These are phyloP conservation scores for Metschnikowia gruessii DNA, from an alignment of 805 yeast species.

Conservation along the genomic window DNA sequence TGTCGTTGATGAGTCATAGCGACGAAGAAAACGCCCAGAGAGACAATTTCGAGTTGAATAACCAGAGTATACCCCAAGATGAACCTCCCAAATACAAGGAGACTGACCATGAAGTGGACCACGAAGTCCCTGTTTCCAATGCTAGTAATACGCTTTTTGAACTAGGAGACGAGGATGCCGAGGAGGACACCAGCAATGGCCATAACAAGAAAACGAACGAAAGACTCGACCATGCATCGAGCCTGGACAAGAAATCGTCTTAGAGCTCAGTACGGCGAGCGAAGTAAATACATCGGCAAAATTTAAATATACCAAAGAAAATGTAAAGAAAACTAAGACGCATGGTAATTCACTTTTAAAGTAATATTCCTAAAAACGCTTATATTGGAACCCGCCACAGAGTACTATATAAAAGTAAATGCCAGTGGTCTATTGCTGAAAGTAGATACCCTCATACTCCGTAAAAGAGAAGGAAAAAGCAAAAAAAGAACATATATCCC, in stretches of 20 bases:
- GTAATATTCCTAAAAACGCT: too few relatives aligned
- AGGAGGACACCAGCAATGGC: slow-evolving; percentile 11
- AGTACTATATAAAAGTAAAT: too few relatives aligned
- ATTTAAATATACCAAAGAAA: background rate
- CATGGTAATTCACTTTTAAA: too few relatives aligned
- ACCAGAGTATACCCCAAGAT: slow-evolving; percentile 17
- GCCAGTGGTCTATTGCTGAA: too few relatives aligned
- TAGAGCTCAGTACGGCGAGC: background rate
- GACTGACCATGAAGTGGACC: slow-evolving; percentile 14
- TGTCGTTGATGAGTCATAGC: slow-evolving; percentile 50
- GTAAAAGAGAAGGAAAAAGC: too few relatives aligned
- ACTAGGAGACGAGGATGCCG: slow-evolving; percentile 37
- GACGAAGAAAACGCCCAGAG: slow-evolving; percentile 33
- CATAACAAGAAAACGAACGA: slow-evolving; percentile 3
- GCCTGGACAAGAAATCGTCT: slow-evolving; percentile 6
- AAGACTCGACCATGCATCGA: background rate
- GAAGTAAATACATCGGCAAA: background rate
- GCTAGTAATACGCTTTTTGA: slow-evolving; percentile 39
- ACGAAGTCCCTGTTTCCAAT: slow-evolving; percentile 11
- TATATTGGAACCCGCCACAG: too few relatives aligned
- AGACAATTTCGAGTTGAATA: slow-evolving; percentile 41
- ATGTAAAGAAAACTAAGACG: too few relatives aligned
- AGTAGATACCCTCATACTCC: too few relatives aligned
- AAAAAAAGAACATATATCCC: background rate
- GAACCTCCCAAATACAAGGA: slow-evolving; percentile 36